A percentile compares a stretch with the other conserved stretches of the same genome.
Conservation (phyloP, 2,329 filamentous ascomycete species). For the Aspergillus latus region DNA sequence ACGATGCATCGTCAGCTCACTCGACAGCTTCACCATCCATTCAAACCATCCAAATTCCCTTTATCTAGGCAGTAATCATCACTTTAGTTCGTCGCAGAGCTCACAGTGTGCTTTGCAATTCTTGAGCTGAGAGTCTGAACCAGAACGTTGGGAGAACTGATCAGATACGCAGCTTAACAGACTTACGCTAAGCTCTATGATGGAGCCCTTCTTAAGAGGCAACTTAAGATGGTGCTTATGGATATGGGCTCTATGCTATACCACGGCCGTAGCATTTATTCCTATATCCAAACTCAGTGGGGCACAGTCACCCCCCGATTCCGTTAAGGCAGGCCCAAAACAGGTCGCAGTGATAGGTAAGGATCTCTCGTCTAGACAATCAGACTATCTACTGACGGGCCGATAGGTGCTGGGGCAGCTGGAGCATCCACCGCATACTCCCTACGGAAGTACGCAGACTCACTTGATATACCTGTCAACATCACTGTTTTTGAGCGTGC, state of each 20-base stretch:
- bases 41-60: neutral
- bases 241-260: constrained; percentile 14
- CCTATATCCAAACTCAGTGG: constrained; percentile 22
- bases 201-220: constrained; percentile 11
- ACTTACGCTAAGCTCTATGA: constrained; percentile 3
- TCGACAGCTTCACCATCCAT: neutral
- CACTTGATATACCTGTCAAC: constrained; percentile 63
- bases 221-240: constrained; percentile 7
- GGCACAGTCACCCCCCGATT: constrained; percentile 27
- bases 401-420: constrained; percentile 78
- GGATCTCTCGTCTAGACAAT: constrained; percentile 2
- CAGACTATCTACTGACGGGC: constrained; percentile 4
- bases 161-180: neutral
- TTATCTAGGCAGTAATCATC: neutral
- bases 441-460: constrained; percentile 67
- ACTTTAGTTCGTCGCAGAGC: neutral
- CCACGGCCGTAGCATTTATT: constrained; percentile 18
- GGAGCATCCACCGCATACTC: constrained; percentile 86
- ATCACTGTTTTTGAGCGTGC: constrained; percentile 87
- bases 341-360: constrained; percentile 40
- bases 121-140: neutral
- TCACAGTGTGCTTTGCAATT: neutral
- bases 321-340: constrained; percentile 23
- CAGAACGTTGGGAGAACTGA: neutral
- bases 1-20: constrained; percentile 8